phyloP scores from a whole-genome alignment of 495 filamentous ascomycete species.

The Aspergillus kassunensis region DNA sequence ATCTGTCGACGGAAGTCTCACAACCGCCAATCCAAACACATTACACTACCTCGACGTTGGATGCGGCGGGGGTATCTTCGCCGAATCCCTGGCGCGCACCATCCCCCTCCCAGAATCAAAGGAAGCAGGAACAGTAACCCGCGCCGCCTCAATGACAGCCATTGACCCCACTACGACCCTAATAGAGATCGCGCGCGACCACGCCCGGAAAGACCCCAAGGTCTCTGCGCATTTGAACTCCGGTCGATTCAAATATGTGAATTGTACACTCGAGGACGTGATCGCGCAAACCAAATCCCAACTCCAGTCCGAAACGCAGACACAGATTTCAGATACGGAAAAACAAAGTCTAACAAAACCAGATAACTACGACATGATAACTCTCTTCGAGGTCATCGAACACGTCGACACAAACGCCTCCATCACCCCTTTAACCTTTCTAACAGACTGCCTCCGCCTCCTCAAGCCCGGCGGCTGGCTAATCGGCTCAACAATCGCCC shows the following conservation, averaged over 20 bases:
- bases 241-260: constrained; percentile 64
- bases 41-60: constrained; percentile 85
- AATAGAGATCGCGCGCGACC: constrained; percentile 69
- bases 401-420: constrained; percentile 60
- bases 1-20: not conserved
- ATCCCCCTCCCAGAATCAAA: constrained; percentile 24
- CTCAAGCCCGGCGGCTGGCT: constrained; percentile 92
- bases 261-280: constrained; percentile 62
- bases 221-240: constrained; percentile 40
- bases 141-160: constrained; percentile 68
- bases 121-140: constrained; percentile 40
- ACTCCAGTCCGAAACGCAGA: too few relatives aligned
- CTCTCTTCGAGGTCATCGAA: constrained; percentile 91
- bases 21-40: constrained; percentile 19
- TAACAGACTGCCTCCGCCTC: constrained; percentile 61
- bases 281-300: not conserved
- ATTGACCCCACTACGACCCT: constrained; percentile 83
- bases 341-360: too few relatives aligned
- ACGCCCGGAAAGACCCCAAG: constrained; percentile 65
- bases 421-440: constrained; percentile 59
- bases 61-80: constrained; percentile 95
- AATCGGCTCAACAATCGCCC: constrained; percentile 81
- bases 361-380: constrained; percentile 64
- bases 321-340: too few relatives aligned
- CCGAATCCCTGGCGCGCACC: constrained; percentile 80